Evolutionary conservation across 2,329 filamentous ascomycete genomes (phyloP), one percentile per base, ranked within the genome.

Genomic region (Boeremia lycopersici): DNA sequence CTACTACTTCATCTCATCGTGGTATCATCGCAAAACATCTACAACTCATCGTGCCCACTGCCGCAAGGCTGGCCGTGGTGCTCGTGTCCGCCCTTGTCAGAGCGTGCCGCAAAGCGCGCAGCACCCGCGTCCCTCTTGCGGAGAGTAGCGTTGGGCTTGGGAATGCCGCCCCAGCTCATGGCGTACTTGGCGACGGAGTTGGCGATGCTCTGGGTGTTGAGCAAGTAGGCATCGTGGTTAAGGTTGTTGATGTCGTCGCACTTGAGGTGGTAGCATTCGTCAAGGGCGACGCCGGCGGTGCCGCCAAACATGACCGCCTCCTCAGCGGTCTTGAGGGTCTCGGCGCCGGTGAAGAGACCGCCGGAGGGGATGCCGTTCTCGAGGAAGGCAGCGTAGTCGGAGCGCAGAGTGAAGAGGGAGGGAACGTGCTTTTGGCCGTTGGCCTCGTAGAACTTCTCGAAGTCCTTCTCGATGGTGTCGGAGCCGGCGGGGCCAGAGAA

Each of bases 321-420:
- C 48, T 73, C 71, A 15, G 58, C 65, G 1, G 74, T 77, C 64
- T 77, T 77, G 59, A 75, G 61, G 11, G 67, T 69, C 38, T 77
- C 75, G 13, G 75, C 75, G 12, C 76, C 76, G 2, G 75, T 77
- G 59, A 76, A 76, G 11, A 76, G 67, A 25, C 75, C 75, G 17
- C 75, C 75, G 0, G 72, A 71, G 2, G 75, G 70, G 30, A 77
- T 74, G 29, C 74, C 75, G 51, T 72, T 74, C 46, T 73, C 67
- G 34, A 77, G 69, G 69, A 77, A 77, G 6, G 74, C 72, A 30
- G 73, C 75, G 59, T 77, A 77, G 58, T 77, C 75, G 23, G 71
- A 74, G 55, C 75, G 74, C 23, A 74, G 69, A 45, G 67, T 61
- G 63, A 76, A 77, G 36, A 71, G 64, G 17, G 73, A 71, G 26